Evolutionary conservation across 495 filamentous ascomycete genomes (phyloP).

Genomic region (Lichenothelia convexa): DNA sequence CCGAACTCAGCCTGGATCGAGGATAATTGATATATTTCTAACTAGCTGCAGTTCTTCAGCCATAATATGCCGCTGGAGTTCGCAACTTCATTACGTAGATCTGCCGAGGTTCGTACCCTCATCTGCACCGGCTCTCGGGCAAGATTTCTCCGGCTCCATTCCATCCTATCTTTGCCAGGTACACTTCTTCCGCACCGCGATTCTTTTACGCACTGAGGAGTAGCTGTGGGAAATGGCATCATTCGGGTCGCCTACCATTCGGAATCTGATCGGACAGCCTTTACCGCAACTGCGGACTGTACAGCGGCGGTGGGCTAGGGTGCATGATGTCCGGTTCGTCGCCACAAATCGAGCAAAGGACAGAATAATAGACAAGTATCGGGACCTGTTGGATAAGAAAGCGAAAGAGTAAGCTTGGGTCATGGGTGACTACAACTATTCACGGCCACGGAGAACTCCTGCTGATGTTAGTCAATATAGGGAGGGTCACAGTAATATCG

Average conservation of each 20-base stretch:
- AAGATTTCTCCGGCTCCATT: too few species aligned
- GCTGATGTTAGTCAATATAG: constrained; percentile 17
- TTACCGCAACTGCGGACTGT: constrained; percentile 11
- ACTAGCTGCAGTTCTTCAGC: not conserved
- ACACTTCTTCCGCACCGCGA: too few species aligned
- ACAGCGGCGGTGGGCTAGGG: constrained; percentile 78
- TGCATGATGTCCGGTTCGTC: constrained; percentile 81
- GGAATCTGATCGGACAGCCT: constrained; percentile 8
- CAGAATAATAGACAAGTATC: constrained; percentile 64
- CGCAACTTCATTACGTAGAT: too few species aligned
- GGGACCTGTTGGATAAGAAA: constrained; percentile 66
- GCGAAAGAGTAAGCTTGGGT: constrained; percentile 42
- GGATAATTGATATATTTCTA: not conserved
- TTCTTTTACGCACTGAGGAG: too few species aligned
- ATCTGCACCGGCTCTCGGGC: too few species aligned
- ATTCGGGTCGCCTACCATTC: constrained; percentile 13
- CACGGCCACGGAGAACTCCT: too few species aligned
- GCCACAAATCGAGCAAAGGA: constrained; percentile 45
- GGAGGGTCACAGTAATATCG: constrained; percentile 54
- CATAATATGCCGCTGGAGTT: too few species aligned
- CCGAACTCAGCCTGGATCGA: not conserved
- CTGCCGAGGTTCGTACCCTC: too few species aligned
- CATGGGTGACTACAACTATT: constrained; percentile 1
- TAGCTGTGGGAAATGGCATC: too few species aligned
- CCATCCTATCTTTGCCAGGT: too few species aligned